Base-by-base conservation (phyloP, 1,284 basidiomycete genomes). In the Sanghuangporus baumii region DNA sequence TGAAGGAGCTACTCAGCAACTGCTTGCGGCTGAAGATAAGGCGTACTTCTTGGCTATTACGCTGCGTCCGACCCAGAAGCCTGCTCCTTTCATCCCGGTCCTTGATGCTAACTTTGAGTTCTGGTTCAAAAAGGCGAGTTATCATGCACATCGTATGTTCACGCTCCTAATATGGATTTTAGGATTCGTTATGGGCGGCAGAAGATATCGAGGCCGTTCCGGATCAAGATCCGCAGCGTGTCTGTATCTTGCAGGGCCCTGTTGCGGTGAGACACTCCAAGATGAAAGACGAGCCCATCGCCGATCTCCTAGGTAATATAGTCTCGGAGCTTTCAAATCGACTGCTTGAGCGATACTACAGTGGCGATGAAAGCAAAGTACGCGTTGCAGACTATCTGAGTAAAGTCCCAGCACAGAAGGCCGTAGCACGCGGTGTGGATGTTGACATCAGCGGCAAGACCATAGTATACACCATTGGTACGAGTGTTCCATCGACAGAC, bases 151-250 rank as follows among this genome's bases (percentile, higher is more conserved):
- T 62, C 65, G 18, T 36, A 36, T 12, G 14, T 37, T 7, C 6
- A 7, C 52, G 36, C 1, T n/a, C 16, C 52, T 54, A 16, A 54
- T 12, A 11, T 11, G 16, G 8, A 7, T 65, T 72, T 60, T 73
- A 94, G 92, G 96, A 98, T 75, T 98, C 96, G 16, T 85, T 98
- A 6, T 98, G 96, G 96, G 93, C 94, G 52, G 91, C 95, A 6
- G 97, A 99, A 76, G 96, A 99, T 73, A 94, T 99, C 69, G 96
- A 99, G 67, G 96, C 95, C 14, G 94, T 99, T 47, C 96, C 98
- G 70, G 97, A 98, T 76, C 94, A 96, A 77, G 96, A 98, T 75
- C 93, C 96, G 37, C 93, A 99, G 76, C 90, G 97, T 69, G 96
- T 99, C 43, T 97, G 94, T 74, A 97, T 99, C 70, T 85, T 99